Conservation (phyloP, 345 rosid species). For the Balakata baccata region DNA sequence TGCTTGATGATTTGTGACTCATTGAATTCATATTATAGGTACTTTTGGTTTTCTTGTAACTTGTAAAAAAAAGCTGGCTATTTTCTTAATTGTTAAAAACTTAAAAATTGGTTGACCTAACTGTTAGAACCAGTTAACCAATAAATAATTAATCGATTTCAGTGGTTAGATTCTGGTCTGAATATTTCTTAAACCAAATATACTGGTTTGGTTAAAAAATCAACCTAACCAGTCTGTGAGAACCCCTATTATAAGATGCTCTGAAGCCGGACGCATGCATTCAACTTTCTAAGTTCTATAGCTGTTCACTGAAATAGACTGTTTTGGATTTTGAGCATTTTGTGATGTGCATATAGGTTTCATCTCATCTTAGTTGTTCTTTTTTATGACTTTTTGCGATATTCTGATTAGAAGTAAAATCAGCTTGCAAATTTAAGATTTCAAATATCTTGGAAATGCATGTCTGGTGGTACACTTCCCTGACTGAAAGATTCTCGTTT, state of each 20-base stretch:
- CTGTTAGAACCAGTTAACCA: too few relatives aligned
- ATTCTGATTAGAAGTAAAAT: conserved; percentile 1
- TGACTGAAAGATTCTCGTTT: background rate
- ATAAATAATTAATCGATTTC: too few relatives aligned
- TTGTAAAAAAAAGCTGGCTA: too few relatives aligned
- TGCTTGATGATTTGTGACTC: too few relatives aligned
- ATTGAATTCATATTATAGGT: too few relatives aligned
- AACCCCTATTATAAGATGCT: background rate
- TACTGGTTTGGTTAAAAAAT: too few relatives aligned
- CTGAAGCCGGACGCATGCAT: conserved; percentile 6
- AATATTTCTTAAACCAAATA: too few relatives aligned
- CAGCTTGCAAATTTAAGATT: background rate
- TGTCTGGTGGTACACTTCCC: background rate
- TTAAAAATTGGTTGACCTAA: too few relatives aligned
- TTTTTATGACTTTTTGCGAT: background rate
- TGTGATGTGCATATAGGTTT: background rate
- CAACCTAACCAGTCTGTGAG: too few relatives aligned
- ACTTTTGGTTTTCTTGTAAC: too few relatives aligned
- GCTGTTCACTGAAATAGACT: conserved; percentile 11
- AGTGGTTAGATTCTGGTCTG: too few relatives aligned
- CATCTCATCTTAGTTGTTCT: background rate
- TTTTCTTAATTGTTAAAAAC: too few relatives aligned
- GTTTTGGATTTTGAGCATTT: conserved; percentile 1
- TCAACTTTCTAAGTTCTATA: conserved; percentile 2
- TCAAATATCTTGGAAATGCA: background rate